Evolutionary conservation across 2,329 filamentous ascomycete genomes (phyloP), one percentile per base, ranked within the genome.

Genomic region (Aspergillus quadrilineatus): DNA sequence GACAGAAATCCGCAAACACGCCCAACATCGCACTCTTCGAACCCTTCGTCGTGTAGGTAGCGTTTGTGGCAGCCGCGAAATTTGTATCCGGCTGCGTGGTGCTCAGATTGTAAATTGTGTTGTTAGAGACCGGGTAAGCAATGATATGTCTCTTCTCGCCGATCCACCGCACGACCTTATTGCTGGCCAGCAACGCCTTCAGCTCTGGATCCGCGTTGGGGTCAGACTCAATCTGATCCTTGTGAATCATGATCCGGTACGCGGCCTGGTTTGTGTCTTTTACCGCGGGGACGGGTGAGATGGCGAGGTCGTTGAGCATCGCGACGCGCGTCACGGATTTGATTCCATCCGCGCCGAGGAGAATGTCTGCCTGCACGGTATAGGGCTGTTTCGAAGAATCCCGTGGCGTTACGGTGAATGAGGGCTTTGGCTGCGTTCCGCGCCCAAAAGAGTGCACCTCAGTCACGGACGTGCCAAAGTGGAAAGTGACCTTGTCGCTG

Each of bases 81-180:
- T 86, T 82, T 30, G 72, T 75, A 57, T 86, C 83, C 0, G 84
- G 83, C 59, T 88, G 85, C 0, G 81, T 77, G 1, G 85, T 86
- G 10, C 82, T 85, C 41, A 89, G 72, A 71, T 89, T 89, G 75
- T 88, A 88, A 56, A 88, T 82, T 14, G 79, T 79, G 65, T 88
- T 85, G 60, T 80, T 79, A 53, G 82, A 79, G 30, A 89, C 80
- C 0, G 85, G 81, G 65, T 89, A 89, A 1, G 84, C 85, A 66
- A 89, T 88, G 59, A 88, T 84, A 62, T 89, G 86, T 4, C 84
- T 78, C 65, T 83, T 82, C 56, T 82, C 80, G n/a, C 86, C 85
- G 50, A 88, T 86, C 82, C 84, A 89, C 39, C 86, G 78, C 1
- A 81, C 82, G 0, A 84, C 85, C 6, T 76, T 73, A 54, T 86